Evolutionary conservation across 2,329 filamentous ascomycete species (phyloP).

Genomic region (Xylaria arbuscula): DNA sequence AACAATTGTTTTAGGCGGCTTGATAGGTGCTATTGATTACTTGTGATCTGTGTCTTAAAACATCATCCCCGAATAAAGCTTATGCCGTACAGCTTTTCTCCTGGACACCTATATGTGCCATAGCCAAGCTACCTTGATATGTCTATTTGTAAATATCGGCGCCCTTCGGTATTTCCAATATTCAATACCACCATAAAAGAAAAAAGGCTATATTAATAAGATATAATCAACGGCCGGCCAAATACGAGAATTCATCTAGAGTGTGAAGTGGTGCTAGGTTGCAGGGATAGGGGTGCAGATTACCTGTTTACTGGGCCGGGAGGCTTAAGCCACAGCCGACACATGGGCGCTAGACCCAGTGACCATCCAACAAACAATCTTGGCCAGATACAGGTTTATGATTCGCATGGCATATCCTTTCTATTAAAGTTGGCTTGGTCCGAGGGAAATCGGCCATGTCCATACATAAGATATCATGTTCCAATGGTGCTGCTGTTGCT

Average conservation of each 20-base stretch:
- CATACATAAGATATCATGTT: conserved; percentile 24
- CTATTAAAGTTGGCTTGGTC: conserved; percentile 10
- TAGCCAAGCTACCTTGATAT: background rate
- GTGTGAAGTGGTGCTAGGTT: background rate
- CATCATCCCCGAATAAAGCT: background rate
- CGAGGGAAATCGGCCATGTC: conserved; percentile 13
- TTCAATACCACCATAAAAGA: too few species aligned
- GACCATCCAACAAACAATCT: conserved; percentile 17
- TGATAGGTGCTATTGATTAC: background rate
- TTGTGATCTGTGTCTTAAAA: background rate
- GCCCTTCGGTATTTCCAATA: too few species aligned
- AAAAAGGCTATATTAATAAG: too few species aligned
- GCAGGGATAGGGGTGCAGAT: background rate
- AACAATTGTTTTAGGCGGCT: background rate
- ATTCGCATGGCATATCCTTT: conserved; percentile 12
- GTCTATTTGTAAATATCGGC: background rate
- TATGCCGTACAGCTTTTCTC: background rate
- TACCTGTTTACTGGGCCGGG: conserved; percentile 18
- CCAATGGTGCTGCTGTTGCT: conserved; percentile 31
- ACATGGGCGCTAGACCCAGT: conserved; percentile 11
- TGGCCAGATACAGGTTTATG: conserved; percentile 21
- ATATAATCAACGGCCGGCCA: too few species aligned
- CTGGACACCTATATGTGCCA: background rate
- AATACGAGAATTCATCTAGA: background rate
- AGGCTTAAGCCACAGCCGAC: conserved; percentile 21